These are phyloP conservation scores for Dictyostelium gargantuum DNA, from an alignment of 208 protist genomes.

Conservation along the genomic window DNA sequence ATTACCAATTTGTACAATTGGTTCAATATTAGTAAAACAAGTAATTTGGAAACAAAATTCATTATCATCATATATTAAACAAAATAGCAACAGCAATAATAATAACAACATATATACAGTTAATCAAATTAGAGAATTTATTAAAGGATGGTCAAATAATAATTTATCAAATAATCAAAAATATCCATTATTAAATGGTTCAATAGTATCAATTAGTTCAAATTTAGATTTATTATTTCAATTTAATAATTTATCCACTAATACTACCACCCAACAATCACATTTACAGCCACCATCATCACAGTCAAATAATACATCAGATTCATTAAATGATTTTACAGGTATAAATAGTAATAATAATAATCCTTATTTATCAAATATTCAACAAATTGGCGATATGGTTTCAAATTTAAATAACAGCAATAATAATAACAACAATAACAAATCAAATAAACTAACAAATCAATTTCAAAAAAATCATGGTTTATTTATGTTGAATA, in stretches of 20 bases:
- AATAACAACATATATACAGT: not conserved
- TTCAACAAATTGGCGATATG: not conserved
- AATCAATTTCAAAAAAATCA: slow-evolving; percentile 6
- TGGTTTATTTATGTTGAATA: slow-evolving; percentile 14
- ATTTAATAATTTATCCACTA: not conserved
- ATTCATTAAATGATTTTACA: not conserved
- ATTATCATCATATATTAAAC: not conserved
- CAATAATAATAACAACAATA: not conserved
- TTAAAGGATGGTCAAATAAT: not conserved
- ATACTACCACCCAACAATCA: not conserved
- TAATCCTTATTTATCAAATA: not conserved
- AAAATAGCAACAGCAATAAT: not conserved
- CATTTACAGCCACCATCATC: not conserved
- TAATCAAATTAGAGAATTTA: not conserved
- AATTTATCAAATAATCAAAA: not conserved
- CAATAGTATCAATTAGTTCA: slow-evolving; percentile 29
- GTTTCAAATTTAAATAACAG: slow-evolving; percentile 3
- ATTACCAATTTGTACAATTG: slow-evolving; percentile 38
- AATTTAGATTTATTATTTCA: slow-evolving; percentile 12
- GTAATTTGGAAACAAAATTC: slow-evolving; percentile 20
- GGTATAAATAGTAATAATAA: not conserved
- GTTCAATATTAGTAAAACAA: not conserved
- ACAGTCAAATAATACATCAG: not conserved
- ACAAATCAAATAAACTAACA: not conserved
- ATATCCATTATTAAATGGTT: slow-evolving; percentile 28